Conservation (phyloP, 306 rosid genomes). For the Quercus glauca region DNA sequence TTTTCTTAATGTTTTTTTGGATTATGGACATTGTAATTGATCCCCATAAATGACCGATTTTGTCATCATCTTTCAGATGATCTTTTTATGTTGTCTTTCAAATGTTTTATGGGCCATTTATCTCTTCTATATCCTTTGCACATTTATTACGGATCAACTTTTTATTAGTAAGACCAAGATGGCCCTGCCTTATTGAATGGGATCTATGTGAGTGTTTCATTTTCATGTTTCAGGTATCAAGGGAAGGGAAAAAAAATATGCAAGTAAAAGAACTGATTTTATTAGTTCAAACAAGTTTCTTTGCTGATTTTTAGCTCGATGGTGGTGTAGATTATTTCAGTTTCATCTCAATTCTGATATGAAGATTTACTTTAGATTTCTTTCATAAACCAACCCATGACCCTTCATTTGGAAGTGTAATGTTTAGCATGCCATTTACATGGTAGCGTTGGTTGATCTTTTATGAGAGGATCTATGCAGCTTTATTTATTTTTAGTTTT, state of each 20-base stretch:
- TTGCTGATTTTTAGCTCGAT: neutral
- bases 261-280: neutral
- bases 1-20: neutral
- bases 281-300: neutral
- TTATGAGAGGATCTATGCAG: too few species aligned
- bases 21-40: neutral
- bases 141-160: neutral
- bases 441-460: too few species aligned
- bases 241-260: neutral
- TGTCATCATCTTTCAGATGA: neutral
- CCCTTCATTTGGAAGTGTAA: too few species aligned
- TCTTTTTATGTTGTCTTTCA: neutral
- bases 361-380: neutral
- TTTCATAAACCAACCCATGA: neutral
- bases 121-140: too few species aligned
- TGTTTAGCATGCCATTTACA: too few species aligned
- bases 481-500: too few species aligned
- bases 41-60: neutral
- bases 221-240: too few species aligned
- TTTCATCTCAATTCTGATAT: neutral
- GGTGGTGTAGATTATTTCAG: neutral
- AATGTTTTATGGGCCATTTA: too few species aligned
- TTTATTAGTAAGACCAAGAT: neutral
- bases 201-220: too few species aligned
- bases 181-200: too few species aligned